Percentiles rank a stretch among this genome's conserved stretches.
Evolutionary conservation across 768 basidiomycete species (phyloP).

Genomic region (Lentinula sp.): DNA sequence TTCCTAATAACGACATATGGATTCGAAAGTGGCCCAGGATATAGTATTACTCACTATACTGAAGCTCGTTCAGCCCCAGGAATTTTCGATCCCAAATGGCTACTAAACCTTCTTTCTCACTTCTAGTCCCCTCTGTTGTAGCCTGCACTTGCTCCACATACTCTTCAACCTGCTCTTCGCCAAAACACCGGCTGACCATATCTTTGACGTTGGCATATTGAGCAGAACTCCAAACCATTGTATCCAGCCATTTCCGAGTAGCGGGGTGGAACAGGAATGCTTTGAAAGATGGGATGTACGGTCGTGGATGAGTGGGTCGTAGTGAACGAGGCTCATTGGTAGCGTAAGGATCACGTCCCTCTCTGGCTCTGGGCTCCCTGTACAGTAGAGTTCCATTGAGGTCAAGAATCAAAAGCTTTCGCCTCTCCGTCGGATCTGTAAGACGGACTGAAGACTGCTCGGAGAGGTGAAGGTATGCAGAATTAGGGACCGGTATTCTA

Average conservation of each 20-base stretch:
- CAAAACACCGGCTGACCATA: constrained; percentile 48
- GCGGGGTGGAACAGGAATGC: constrained; percentile 38
- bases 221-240: constrained; percentile 63
- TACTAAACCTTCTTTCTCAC: constrained; percentile 25
- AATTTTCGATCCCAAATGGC: constrained; percentile 81
- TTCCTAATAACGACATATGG: constrained; percentile 19
- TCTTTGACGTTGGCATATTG: constrained; percentile 50
- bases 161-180: constrained; percentile 13
- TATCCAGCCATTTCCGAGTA: constrained; percentile 44
- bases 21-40: neutral
- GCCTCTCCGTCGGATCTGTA: constrained; percentile 8
- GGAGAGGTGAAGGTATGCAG: neutral
- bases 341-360: constrained; percentile 5
- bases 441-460: neutral
- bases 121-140: constrained; percentile 13
- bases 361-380: constrained; percentile 24
- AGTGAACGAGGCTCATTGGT: constrained; percentile 10
- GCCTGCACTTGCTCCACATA: neutral
- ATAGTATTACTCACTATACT: constrained; percentile 53
- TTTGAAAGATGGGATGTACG: constrained; percentile 43
- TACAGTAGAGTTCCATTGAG: constrained; percentile 47
- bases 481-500: neutral
- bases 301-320: constrained; percentile 40
- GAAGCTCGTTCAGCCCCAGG: constrained; percentile 51
- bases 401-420: constrained; percentile 50